These are phyloP conservation scores for Trametes versicolor DNA, from an alignment of 1,284 basidiomycete genomes.

Conservation along the genomic window DNA sequence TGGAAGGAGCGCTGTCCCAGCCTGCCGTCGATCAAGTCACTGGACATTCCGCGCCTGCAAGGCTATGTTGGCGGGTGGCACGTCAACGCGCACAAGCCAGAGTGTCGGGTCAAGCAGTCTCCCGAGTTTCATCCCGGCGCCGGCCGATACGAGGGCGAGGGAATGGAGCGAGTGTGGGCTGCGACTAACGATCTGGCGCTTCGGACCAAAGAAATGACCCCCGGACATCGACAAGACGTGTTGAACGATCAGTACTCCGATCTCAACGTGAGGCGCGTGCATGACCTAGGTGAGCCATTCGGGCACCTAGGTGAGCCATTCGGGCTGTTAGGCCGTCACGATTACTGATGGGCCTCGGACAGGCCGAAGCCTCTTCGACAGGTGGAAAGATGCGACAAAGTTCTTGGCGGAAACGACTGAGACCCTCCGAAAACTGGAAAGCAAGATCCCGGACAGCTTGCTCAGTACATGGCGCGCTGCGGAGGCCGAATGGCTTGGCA, in stretches of 20 bases:
- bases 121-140: constrained; percentile 31
- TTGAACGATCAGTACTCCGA: constrained; percentile 33
- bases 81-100: constrained; percentile 29
- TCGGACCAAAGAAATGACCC: constrained; percentile 37
- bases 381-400: not conserved
- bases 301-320: too few species aligned
- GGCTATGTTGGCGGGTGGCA: constrained; percentile 37
- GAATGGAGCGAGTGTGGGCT: constrained; percentile 34
- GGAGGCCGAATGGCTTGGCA: not conserved
- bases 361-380: not conserved
- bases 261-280: not conserved
- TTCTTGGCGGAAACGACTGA: not conserved
- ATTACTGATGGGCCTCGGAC: not conserved
- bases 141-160: constrained; percentile 35
- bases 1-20: not conserved
- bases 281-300: not conserved
- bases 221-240: constrained; percentile 33
- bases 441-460: not conserved
- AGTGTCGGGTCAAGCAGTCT: constrained; percentile 34
- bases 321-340: not conserved
- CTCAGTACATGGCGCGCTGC: not conserved
- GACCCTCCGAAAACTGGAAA: not conserved
- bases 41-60: constrained; percentile 6
- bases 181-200: constrained; percentile 20
- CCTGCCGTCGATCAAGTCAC: constrained; percentile 4